Percentiles rank a stretch among this genome's conserved stretches.
phyloP scores from a whole-genome alignment of 495 filamentous ascomycete genomes.

The Penicillium longicatenatum region DNA sequence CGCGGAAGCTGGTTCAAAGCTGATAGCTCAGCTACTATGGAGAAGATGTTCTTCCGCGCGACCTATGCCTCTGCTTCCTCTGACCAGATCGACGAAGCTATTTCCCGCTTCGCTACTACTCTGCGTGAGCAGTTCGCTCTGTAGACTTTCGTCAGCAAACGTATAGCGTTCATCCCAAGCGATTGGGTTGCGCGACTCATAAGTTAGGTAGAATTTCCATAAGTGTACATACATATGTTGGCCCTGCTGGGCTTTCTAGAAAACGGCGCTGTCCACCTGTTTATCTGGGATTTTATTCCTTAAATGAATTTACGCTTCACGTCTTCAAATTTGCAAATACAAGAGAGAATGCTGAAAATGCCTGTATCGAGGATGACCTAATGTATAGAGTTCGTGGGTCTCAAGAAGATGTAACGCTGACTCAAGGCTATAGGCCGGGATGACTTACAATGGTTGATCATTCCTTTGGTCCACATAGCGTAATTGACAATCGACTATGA shows the following conservation, averaged over 20 bases:
- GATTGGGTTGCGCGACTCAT: not conserved
- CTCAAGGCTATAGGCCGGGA: too few relatives aligned
- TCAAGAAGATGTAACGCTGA: not conserved
- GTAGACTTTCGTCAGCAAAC: conserved; percentile 11
- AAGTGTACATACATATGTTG: conserved; percentile 5
- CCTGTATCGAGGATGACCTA: too few relatives aligned
- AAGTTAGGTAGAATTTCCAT: not conserved
- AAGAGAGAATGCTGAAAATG: too few relatives aligned
- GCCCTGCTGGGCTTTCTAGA: not conserved
- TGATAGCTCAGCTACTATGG: conserved; percentile 45
- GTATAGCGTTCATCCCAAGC: not conserved
- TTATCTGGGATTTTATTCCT: not conserved
- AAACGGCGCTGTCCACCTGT: not conserved
- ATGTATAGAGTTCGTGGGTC: not conserved
- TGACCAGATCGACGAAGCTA: conserved; percentile 76
- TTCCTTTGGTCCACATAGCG: too few relatives aligned
- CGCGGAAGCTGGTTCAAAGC: conserved; percentile 90
- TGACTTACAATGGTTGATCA: too few relatives aligned
- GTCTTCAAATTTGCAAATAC: not conserved
- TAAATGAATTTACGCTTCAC: not conserved
- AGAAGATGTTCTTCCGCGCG: conserved; percentile 77
- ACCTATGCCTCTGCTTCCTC: conserved; percentile 82
- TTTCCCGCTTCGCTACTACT: conserved; percentile 71
- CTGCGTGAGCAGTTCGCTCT: conserved; percentile 64
- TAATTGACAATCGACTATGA: too few relatives aligned